Base-by-base conservation (phyloP, 805 yeast genomes). In the Dipodascus geniculatus region DNA sequence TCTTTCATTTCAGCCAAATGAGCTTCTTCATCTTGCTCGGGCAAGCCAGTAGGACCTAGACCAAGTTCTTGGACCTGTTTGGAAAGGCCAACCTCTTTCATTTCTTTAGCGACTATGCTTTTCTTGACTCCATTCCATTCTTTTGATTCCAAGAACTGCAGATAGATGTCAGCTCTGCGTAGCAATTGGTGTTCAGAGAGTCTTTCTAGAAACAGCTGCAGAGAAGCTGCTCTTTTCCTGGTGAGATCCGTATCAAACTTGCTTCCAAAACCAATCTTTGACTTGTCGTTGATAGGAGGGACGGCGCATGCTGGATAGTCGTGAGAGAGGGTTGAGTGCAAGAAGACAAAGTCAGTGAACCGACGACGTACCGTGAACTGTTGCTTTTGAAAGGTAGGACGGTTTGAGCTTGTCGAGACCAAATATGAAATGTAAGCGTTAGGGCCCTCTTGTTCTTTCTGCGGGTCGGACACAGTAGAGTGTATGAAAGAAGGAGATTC, bases 231-330 rank as follows among this genome's bases (percentile, higher is more conserved):
- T 60, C 99, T 73, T 65, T 86, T 86, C 56, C 75, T 73, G 0
- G 96, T 91, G 67, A 93, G 93, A 55, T 86, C 89, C 14, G 79
- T 74, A 23, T 90, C 81, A 65, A 91, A 91, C 42, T 98, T 75
- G 62, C 91, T 97, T 9, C 99, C 98, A 68, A 91, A 91, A 65
- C 90, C 96, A 60, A 91, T 74, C 56, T 95, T 79, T 71, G 86
- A 87, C 68, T 89, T 90, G 57, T 91, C 95, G 0, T 98, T 98
- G 52, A 91, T 73, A 11, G 98, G 97, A 0, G 99, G 99, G 0
- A 91, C 80, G 14, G 93, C 79, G 56, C 87, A 75, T 2, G 93
- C 85, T 0, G 97, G 96, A 65, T 74, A 85, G 64, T 90, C 96
- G 60, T 80, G 83, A 51, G 75, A 66, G 52, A 91, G 71, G 54